Evolutionary conservation across 2,329 filamentous ascomycete genomes (phyloP).

Genomic region (Fusarium foetens): DNA sequence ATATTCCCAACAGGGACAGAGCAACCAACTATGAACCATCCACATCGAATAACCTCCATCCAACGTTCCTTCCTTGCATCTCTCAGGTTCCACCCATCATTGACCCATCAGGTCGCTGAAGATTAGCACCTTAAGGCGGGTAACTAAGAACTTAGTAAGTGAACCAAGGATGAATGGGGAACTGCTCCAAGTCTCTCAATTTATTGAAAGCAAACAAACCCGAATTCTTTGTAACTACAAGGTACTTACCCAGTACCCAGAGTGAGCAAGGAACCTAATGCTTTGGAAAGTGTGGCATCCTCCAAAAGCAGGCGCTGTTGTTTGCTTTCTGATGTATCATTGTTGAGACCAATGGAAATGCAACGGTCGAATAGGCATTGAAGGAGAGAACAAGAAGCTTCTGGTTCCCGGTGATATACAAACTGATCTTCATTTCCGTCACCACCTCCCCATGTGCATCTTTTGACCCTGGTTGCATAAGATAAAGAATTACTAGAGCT

Average conservation of each 20-base stretch:
- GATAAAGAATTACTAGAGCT: not conserved
- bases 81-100: not conserved
- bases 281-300: not conserved
- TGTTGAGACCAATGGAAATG: not conserved
- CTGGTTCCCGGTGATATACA: not conserved
- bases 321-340: not conserved
- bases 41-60: not conserved
- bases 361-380: not conserved
- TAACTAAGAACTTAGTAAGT: not conserved
- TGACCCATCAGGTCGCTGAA: not conserved
- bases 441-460: not conserved
- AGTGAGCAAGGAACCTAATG: not conserved
- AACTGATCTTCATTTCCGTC: not conserved
- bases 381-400: not conserved
- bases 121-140: not conserved
- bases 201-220: not conserved
- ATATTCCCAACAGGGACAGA: not conserved
- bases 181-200: not conserved
- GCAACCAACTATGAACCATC: not conserved
- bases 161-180: not conserved
- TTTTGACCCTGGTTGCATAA: not conserved
- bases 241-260: not conserved
- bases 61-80: not conserved
- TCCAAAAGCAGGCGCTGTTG: not conserved
- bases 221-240: not conserved